phyloP scores from a whole-genome alignment of 495 filamentous ascomycete genomes.

The Neurospora cerealis region DNA sequence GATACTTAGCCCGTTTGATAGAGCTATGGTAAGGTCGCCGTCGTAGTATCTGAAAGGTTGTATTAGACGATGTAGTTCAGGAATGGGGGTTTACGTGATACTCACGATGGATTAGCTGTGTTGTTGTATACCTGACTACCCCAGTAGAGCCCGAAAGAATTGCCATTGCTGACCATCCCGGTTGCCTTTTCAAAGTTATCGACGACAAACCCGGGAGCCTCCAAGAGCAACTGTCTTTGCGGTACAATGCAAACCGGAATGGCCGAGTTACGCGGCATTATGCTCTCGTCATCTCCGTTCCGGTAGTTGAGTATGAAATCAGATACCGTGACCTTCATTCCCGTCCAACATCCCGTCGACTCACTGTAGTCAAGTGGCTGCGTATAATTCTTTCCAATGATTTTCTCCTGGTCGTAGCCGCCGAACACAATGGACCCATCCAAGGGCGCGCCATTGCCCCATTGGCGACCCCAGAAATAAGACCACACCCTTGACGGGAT shows the following conservation, averaged over 20 bases:
- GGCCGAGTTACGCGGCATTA: slow-evolving; percentile 19
- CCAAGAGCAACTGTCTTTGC: slow-evolving; percentile 19
- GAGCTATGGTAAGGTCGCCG: slow-evolving; percentile 12
- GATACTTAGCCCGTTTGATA: slow-evolving; percentile 12
- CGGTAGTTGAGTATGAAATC: slow-evolving; percentile 10
- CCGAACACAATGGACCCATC: slow-evolving; percentile 35
- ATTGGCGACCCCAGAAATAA: slow-evolving; percentile 33
- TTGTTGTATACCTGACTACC: background rate
- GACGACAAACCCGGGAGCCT: slow-evolving; percentile 11
- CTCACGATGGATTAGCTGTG: background rate
- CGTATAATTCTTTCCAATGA: slow-evolving; percentile 23
- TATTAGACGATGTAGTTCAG: background rate
- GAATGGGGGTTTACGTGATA: background rate
- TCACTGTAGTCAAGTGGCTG: slow-evolving; percentile 10
- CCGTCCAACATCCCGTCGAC: slow-evolving; percentile 17
- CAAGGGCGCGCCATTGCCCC: slow-evolving; percentile 18
- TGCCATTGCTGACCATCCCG: background rate
- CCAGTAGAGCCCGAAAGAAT: slow-evolving; percentile 5
- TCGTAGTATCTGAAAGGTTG: slow-evolving; percentile 3
- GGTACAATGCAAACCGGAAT: slow-evolving; percentile 25
- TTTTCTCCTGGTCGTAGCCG: slow-evolving; percentile 35
- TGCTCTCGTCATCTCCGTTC: slow-evolving; percentile 9
- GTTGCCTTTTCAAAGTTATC: slow-evolving; percentile 9
- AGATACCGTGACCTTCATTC: slow-evolving; percentile 20
- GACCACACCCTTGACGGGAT: slow-evolving; percentile 32